These are phyloP conservation scores for Cutaneotrichosporon cyanovorans DNA, from an alignment of 1,284 basidiomycete species.

Conservation along the genomic window DNA sequence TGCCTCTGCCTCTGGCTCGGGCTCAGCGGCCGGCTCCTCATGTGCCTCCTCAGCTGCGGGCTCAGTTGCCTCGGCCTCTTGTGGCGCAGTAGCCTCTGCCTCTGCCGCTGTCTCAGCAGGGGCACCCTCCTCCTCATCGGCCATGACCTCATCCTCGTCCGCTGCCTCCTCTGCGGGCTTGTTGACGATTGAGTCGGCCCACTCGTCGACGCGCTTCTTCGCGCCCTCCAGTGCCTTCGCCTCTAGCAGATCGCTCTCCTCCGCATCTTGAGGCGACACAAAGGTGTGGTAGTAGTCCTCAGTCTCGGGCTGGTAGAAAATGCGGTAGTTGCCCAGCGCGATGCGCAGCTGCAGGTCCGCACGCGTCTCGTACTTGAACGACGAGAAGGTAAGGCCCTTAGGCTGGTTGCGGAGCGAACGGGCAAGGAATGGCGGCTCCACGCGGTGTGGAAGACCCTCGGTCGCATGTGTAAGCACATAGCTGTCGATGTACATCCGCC, in stretches of 20 bases:
- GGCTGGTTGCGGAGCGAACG: slow-evolving; percentile 42
- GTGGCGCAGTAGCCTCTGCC: too few relatives aligned
- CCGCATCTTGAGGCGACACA: background rate
- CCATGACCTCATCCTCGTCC: background rate
- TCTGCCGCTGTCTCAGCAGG: too few relatives aligned
- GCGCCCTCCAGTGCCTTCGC: slow-evolving; percentile 11
- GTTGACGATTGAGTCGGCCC: slow-evolving; percentile 12
- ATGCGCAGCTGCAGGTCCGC: slow-evolving; percentile 53
- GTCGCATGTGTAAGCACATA: slow-evolving; percentile 59
- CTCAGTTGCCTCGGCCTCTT: too few relatives aligned
- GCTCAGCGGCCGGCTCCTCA: too few relatives aligned
- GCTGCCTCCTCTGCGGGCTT: slow-evolving; percentile 21
- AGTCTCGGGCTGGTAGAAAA: slow-evolving; percentile 58
- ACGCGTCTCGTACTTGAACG: background rate
- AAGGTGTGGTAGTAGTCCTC: slow-evolving; percentile 42
- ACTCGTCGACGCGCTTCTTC: slow-evolving; percentile 21
- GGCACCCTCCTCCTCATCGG: background rate
- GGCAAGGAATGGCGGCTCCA: slow-evolving; percentile 65
- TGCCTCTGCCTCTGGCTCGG: too few relatives aligned
- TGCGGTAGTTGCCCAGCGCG: slow-evolving; percentile 59
- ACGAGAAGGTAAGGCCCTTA: slow-evolving; percentile 40
- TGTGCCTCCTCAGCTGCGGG: too few relatives aligned
- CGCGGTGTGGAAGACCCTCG: slow-evolving; percentile 49
- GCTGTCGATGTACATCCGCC: slow-evolving; percentile 84
- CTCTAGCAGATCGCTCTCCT: slow-evolving; percentile 16